Base-by-base conservation (phyloP, 805 yeast genomes). In the Ogataea degrootiae region DNA sequence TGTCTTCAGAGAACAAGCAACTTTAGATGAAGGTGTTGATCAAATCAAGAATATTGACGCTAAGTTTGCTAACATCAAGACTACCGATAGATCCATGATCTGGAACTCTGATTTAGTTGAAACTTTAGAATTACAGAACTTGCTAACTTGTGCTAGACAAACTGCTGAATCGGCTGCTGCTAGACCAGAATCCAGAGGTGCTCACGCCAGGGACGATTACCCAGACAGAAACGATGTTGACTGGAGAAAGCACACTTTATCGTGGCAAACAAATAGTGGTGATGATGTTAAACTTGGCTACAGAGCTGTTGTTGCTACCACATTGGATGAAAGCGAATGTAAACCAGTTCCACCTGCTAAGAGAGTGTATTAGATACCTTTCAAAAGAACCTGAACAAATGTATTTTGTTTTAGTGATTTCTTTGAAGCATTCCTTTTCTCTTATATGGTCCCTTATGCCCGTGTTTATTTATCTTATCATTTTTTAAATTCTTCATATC, bases 71-170 rank as follows among this genome's bases (percentile, higher is more conserved):
- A 82, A 87, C 62, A 83, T 92, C 55, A 86, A 87, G 66, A 89
- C 96, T 54, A 80, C 91, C 55, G 99, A 92, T 70, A 83, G 97
- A 74, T 89, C 97, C 15, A 89, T 94, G 97, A 91, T 92, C 66
- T 92, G 99, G 99, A 92, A 92, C 79, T 84, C 96, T 43, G 99
- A 92, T 69, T 76, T 92, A 66, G 96, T 91, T 45, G 99, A 92
- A 76, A 87, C 98, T 47, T 77, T 94, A 61, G 99, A 92, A 73
- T 78, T 92, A 68, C 97, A 91, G 72, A 92, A 92, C 83, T 79
- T 92, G 77, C 79, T 92, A 69, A 91, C 98, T 44, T 89, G 97
- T 77, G 98, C 98, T 52, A 82, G 85, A 55, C 99, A 94, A 77
- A 91, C 97, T 45, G 98, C 98, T 34, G 75, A 74, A 56, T 80